Conservation (phyloP, 805 yeast species). For the Limtongozyma cylindracea region DNA sequence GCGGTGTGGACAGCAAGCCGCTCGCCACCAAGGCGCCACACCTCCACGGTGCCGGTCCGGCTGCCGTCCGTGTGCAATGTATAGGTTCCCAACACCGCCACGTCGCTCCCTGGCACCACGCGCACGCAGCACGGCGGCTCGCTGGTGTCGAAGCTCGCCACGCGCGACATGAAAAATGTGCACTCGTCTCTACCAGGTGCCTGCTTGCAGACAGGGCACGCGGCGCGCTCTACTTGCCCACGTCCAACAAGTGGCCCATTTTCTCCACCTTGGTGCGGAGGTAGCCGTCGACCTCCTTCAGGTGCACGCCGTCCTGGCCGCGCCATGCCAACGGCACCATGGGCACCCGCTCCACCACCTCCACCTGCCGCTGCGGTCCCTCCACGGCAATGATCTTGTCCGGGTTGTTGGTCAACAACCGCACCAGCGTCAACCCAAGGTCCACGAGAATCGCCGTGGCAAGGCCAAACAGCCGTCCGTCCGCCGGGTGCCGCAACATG, state of each 20-base stretch:
- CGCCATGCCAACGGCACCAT: constrained; percentile 94
- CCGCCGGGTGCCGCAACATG: constrained; percentile 88
- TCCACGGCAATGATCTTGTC: constrained; percentile 91
- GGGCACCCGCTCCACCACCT: constrained; percentile 75
- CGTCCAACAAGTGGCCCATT: constrained; percentile 86
- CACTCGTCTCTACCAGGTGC: too few species aligned
- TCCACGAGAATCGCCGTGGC: constrained; percentile 87
- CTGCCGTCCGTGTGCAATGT: too few species aligned
- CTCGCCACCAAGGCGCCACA: too few species aligned
- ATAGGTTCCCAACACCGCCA: too few species aligned
- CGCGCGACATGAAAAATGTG: too few species aligned
- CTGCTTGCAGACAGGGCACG: too few species aligned
- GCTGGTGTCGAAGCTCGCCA: too few species aligned
- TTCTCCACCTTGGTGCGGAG: constrained; percentile 82
- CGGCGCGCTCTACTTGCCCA: too few species aligned
- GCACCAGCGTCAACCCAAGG: constrained; percentile 45
- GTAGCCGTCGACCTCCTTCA: constrained; percentile 80
- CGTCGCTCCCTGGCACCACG: too few species aligned
- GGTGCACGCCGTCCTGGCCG: constrained; percentile 35
- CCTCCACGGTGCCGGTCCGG: too few species aligned
- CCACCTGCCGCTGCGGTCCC: constrained; percentile 49
- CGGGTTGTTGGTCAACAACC: constrained; percentile 81
- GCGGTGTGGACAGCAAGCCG: too few species aligned
- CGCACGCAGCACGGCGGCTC: too few species aligned
- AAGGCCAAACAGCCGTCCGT: constrained; percentile 78